These are phyloP conservation scores for Colletotrichum spinosum DNA, from an alignment of 2,329 filamentous ascomycete genomes.

Conservation along the genomic window DNA sequence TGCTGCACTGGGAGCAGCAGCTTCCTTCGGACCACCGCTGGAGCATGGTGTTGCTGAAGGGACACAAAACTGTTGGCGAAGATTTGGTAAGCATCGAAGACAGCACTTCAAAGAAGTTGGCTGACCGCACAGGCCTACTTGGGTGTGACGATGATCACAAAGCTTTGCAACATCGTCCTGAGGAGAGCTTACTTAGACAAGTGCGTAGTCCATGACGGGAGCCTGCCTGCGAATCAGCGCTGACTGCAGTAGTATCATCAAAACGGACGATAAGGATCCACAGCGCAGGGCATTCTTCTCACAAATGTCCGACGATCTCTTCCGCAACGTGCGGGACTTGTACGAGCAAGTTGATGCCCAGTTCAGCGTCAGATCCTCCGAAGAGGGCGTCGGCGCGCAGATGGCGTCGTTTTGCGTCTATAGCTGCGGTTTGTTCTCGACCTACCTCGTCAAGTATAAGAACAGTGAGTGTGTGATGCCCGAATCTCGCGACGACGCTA, in stretches of 20 bases:
- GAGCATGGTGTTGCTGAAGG: constrained; percentile 54
- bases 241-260: constrained; percentile 54
- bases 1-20: constrained; percentile 61
- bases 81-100: constrained; percentile 56
- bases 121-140: constrained; percentile 59
- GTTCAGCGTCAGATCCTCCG: constrained; percentile 57
- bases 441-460: constrained; percentile 64
- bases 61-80: constrained; percentile 59
- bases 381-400: constrained; percentile 64
- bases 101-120: neutral
- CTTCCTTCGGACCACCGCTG: constrained; percentile 62
- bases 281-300: constrained; percentile 54
- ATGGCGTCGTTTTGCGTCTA: constrained; percentile 68
- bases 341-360: constrained; percentile 64
- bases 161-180: constrained; percentile 68
- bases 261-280: constrained; percentile 52
- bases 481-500: neutral
- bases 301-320: constrained; percentile 59
- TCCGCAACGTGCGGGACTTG: constrained; percentile 59
- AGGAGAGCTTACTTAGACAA: constrained; percentile 65
- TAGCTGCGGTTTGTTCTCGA: constrained; percentile 64
- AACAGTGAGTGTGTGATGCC: constrained; percentile 50
- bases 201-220: constrained; percentile 46
- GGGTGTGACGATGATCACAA: constrained; percentile 65
- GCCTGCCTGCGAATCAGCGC: neutral